A percentile compares a stretch with the other conserved stretches of the same genome.
phyloP scores from a whole-genome alignment of 352 stramenopile genomes.

The Globisporangium paddicum region DNA sequence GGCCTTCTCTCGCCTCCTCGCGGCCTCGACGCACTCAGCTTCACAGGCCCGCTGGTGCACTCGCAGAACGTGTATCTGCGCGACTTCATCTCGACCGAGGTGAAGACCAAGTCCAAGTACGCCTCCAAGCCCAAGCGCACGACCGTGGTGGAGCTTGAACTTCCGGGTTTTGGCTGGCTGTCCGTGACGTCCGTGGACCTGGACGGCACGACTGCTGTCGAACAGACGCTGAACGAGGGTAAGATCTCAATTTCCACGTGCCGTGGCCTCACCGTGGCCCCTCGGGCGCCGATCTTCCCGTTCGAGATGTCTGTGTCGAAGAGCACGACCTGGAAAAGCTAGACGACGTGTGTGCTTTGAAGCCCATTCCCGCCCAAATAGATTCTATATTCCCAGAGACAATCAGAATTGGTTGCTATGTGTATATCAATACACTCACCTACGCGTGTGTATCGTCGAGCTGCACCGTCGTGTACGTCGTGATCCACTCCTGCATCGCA shows the following conservation, averaged over 20 bases:
- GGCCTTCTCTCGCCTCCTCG: conserved; percentile 72
- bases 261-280: conserved; percentile 47
- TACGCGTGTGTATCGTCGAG: background rate
- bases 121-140: conserved; percentile 75
- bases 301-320: conserved; percentile 80
- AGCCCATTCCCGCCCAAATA: background rate
- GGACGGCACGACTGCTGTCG: conserved; percentile 60
- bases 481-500: conserved; percentile 69
- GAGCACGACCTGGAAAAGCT: conserved; percentile 71
- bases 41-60: conserved; percentile 55
- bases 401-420: background rate
- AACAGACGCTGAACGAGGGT: conserved; percentile 53
- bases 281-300: conserved; percentile 65
- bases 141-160: conserved; percentile 68
- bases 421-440: background rate
- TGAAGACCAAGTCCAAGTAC: conserved; percentile 67
- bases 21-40: conserved; percentile 73
- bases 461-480: conserved; percentile 44
- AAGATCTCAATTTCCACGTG: conserved; percentile 67
- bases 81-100: conserved; percentile 61
- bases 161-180: conserved; percentile 80
- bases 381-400: background rate
- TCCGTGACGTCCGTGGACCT: conserved; percentile 74
- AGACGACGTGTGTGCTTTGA: conserved; percentile 1
- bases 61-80: conserved; percentile 56